phyloP scores from a whole-genome alignment of 176 grass and related monocot species.

The Triticum urartu region DNA sequence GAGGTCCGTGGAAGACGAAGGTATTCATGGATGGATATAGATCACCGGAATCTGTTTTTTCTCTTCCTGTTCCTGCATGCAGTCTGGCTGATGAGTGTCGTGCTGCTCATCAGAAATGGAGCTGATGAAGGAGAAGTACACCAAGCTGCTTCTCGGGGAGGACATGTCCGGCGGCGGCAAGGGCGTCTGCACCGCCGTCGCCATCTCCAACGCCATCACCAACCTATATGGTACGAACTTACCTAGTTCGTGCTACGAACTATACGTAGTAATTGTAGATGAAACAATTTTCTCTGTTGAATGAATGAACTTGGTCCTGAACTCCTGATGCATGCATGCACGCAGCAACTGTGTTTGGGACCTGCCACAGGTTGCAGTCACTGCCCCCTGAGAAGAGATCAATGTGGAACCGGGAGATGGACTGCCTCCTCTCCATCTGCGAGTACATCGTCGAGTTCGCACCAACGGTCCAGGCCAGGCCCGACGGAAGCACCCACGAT shows the following conservation, averaged over 20 bases:
- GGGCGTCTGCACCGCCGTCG: constrained; percentile 81
- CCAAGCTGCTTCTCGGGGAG: constrained; percentile 89
- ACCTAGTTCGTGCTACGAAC: too few relatives aligned
- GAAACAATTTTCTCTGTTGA: background rate
- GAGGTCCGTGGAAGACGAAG: constrained; percentile 39
- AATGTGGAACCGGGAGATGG: constrained; percentile 98
- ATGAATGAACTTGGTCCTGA: background rate
- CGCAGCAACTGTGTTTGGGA: constrained; percentile 90
- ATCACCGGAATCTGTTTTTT: background rate
- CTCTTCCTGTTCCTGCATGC: background rate
- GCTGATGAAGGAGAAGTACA: constrained; percentile 95
- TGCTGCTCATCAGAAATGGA: constrained; percentile 74
- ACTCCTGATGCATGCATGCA: background rate
- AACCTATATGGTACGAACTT: constrained; percentile 77
- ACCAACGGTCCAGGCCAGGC: constrained; percentile 67
- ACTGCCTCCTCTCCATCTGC: constrained; percentile 92
- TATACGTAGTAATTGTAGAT: background rate
- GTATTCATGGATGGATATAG: background rate
- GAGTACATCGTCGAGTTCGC: constrained; percentile 84
- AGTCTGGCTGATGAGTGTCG: too few relatives aligned
- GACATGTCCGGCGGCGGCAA: constrained; percentile 94
- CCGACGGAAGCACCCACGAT: constrained; percentile 72
- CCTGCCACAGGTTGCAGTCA: constrained; percentile 68
- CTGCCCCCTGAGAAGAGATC: constrained; percentile 69
- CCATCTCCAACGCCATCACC: constrained; percentile 95